A percentile compares a stretch with the other conserved stretches of the same genome.
Evolutionary conservation across 352 stramenopile genomes (phyloP).

Genomic region (Bremia lactucae): DNA sequence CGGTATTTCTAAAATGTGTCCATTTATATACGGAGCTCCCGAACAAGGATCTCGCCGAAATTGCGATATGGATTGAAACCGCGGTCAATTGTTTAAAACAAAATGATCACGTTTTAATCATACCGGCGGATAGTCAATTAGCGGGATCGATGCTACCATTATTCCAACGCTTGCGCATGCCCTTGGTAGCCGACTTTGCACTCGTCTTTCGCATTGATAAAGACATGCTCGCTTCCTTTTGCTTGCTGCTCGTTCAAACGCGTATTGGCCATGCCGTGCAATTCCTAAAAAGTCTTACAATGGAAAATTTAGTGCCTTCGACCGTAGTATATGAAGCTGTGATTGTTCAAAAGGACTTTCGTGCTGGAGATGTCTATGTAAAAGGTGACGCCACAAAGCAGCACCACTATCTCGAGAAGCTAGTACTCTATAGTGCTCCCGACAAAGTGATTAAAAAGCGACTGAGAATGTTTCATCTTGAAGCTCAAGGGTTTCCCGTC

Average conservation of each 20-base stretch:
- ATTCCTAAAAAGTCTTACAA: slow-evolving; percentile 33
- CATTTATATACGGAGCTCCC: slow-evolving; percentile 17
- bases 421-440: slow-evolving; percentile 31
- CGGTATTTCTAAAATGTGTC: slow-evolving; percentile 31
- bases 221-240: slow-evolving; percentile 22
- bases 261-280: slow-evolving; percentile 28
- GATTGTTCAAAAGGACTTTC: slow-evolving; percentile 44
- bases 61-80: slow-evolving; percentile 14
- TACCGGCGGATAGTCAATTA: slow-evolving; percentile 21
- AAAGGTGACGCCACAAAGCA: slow-evolving; percentile 26
- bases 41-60: slow-evolving; percentile 11
- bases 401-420: slow-evolving; percentile 32
- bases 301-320: slow-evolving; percentile 32
- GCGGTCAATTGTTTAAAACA: slow-evolving; percentile 14
- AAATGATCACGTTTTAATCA: slow-evolving; percentile 12
- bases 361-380: slow-evolving; percentile 47
- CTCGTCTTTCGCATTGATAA: slow-evolving; percentile 28
- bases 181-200: slow-evolving; percentile 33
- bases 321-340: slow-evolving; percentile 28
- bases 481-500: slow-evolving; percentile 39
- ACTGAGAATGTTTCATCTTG: slow-evolving; percentile 44
- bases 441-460: slow-evolving; percentile 73
- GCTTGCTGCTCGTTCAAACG: slow-evolving; percentile 14
- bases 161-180: slow-evolving; percentile 21
- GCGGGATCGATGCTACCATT: slow-evolving; percentile 33